A percentile compares a stretch with the other conserved stretches of the same genome.
Evolutionary conservation across 345 rosid species (phyloP).

Genomic region (Garcia nutans): DNA sequence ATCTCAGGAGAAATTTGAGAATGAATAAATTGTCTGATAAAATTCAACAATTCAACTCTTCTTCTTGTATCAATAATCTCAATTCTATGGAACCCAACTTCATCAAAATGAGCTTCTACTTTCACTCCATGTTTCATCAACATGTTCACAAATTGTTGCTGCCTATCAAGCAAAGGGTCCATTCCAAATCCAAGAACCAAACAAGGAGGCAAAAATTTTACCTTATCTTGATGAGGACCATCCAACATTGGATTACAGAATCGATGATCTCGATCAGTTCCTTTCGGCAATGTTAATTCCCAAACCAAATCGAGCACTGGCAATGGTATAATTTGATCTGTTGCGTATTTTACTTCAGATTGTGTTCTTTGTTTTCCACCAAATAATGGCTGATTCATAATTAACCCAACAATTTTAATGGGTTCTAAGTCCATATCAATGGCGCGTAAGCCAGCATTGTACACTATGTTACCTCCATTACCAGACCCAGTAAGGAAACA

Average conservation of each 20-base stretch:
- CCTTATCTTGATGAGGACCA: slow-evolving; percentile 12
- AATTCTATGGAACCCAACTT: slow-evolving; percentile 18
- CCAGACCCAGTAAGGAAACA: slow-evolving; percentile 4
- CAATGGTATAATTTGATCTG: slow-evolving; percentile 11
- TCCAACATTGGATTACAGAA: slow-evolving; percentile 18
- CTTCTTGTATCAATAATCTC: slow-evolving; percentile 4
- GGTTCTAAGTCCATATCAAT: slow-evolving; percentile 1
- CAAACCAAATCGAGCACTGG: slow-evolving; percentile 11
- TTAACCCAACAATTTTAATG: neutral
- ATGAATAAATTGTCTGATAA: neutral
- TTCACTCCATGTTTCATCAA: neutral
- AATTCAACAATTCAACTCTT: neutral
- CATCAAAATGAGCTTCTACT: slow-evolving; percentile 15
- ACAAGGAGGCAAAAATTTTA: neutral
- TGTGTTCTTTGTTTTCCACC: slow-evolving; percentile 11
- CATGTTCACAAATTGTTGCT: slow-evolving; percentile 9
- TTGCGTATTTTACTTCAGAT: slow-evolving; percentile 8
- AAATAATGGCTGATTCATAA: slow-evolving; percentile 16
- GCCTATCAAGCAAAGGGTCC: slow-evolving; percentile 16
- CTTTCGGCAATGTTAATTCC: slow-evolving; percentile 18
- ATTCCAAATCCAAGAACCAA: slow-evolving; percentile 12
- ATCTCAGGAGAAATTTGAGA: neutral
- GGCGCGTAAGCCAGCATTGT: slow-evolving; percentile 1
- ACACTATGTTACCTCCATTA: slow-evolving; percentile 9
- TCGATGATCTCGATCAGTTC: slow-evolving; percentile 9